Conservation (phyloP, 306 rosid species). For the Trichosanthes cucumerina region DNA sequence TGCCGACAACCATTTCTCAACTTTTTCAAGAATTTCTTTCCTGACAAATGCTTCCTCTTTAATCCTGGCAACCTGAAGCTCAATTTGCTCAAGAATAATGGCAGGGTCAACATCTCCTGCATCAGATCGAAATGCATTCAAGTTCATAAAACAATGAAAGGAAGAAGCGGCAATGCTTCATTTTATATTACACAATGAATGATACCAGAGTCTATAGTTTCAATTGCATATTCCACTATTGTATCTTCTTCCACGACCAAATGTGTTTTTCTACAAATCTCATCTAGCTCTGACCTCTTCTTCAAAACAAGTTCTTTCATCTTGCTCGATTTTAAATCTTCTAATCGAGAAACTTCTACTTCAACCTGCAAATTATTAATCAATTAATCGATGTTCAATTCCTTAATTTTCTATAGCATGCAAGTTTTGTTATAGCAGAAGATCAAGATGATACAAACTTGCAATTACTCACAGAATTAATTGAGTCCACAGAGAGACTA, state of each 20-base stretch:
- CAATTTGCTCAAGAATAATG: slow-evolving; percentile 38
- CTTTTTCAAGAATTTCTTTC: slow-evolving; percentile 66
- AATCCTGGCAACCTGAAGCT: slow-evolving; percentile 36
- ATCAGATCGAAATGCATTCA: not conserved
- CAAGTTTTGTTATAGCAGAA: not conserved
- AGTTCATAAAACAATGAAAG: not conserved
- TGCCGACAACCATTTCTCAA: slow-evolving; percentile 68
- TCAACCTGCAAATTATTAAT: slow-evolving; percentile 36
- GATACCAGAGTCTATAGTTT: slow-evolving; percentile 40
- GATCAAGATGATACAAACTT: not conserved
- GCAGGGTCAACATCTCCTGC: slow-evolving; percentile 34
- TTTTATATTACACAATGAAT: not conserved
- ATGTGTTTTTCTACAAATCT: slow-evolving; percentile 46
- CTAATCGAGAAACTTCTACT: slow-evolving; percentile 58
- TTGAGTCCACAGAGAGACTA: slow-evolving; percentile 38
- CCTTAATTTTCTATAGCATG: not conserved
- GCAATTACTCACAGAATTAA: slow-evolving; percentile 36
- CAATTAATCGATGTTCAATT: not conserved
- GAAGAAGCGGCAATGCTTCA: not conserved
- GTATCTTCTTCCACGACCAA: slow-evolving; percentile 23
- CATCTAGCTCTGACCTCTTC: slow-evolving; percentile 55
- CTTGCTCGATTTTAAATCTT: slow-evolving; percentile 55
- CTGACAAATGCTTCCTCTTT: slow-evolving; percentile 57
- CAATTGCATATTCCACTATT: slow-evolving; percentile 25
- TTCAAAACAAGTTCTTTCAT: slow-evolving; percentile 45